Percentiles rank a stretch among this genome's conserved stretches.
Evolutionary conservation across 345 rosid genomes (phyloP).

Genomic region (Euphorbia tirucalli): DNA sequence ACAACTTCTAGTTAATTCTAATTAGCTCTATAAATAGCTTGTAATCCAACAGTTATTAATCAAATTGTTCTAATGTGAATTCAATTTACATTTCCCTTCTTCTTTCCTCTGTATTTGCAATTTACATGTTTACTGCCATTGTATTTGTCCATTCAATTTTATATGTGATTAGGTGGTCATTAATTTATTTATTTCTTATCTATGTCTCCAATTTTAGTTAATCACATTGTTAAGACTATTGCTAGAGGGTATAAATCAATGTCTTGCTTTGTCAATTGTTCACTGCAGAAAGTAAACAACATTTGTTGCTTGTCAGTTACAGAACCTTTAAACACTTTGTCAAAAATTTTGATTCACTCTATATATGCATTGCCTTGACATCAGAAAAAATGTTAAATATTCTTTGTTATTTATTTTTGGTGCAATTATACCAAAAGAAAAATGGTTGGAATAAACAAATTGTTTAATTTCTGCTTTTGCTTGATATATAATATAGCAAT

Average conservation of each 20-base stretch:
- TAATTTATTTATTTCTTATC: background rate
- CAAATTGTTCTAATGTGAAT: no score
- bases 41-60: no score
- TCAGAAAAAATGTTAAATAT: background rate
- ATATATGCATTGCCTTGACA: no score
- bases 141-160: no score
- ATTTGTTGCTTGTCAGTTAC: background rate
- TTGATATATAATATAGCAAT: slow-evolving; percentile 67
- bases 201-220: background rate
- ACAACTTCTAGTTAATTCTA: no score
- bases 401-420: background rate
- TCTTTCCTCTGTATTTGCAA: no score
- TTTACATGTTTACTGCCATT: no score
- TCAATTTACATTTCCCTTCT: no score
- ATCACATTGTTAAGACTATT: background rate
- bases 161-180: no score
- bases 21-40: no score
- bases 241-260: background rate
- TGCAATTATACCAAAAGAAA: background rate
- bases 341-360: background rate
- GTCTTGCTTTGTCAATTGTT: background rate
- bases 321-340: background rate
- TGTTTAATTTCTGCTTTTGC: slow-evolving; percentile 9
- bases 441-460: background rate
- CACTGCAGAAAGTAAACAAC: background rate